phyloP scores from a whole-genome alignment of 2,329 filamentous ascomycete genomes.

The Fusarium denticulatum region DNA sequence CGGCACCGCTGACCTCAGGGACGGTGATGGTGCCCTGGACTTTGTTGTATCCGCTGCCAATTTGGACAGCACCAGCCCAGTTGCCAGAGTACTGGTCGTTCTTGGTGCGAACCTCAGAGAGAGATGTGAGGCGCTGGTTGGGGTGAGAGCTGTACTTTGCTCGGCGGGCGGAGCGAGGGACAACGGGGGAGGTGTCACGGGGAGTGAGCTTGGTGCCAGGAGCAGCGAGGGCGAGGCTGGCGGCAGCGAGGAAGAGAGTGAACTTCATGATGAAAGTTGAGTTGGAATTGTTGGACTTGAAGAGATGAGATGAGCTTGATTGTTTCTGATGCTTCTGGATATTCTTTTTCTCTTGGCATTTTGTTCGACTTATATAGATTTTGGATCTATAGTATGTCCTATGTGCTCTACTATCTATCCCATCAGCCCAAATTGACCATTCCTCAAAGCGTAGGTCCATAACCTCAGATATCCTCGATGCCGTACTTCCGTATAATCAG shows the following conservation, averaged over 20 bases:
- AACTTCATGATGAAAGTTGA: constrained; percentile 7
- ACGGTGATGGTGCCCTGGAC: constrained; percentile 16
- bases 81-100: constrained; percentile 11
- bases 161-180: constrained; percentile 3
- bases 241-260: background rate
- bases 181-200: constrained; percentile 1
- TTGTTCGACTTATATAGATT: background rate
- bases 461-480: background rate
- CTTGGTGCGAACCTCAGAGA: background rate
- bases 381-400: background rate
- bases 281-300: background rate
- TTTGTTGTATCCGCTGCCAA: constrained; percentile 4
- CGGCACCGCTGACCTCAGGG: background rate
- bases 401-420: background rate
- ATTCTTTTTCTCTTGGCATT: background rate
- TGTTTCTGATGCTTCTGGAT: background rate
- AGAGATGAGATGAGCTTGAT: background rate
- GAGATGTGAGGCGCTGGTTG: background rate
- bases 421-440: background rate
- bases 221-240: background rate
- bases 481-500: background rate
- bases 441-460: background rate
- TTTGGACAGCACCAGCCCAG: constrained; percentile 6
- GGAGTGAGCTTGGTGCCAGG: constrained; percentile 7
- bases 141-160: constrained; percentile 7